A percentile compares a stretch with the other conserved stretches of the same genome.
Evolutionary conservation across 495 filamentous ascomycete species (phyloP).

Genomic region (Aspergillus mulundensis): DNA sequence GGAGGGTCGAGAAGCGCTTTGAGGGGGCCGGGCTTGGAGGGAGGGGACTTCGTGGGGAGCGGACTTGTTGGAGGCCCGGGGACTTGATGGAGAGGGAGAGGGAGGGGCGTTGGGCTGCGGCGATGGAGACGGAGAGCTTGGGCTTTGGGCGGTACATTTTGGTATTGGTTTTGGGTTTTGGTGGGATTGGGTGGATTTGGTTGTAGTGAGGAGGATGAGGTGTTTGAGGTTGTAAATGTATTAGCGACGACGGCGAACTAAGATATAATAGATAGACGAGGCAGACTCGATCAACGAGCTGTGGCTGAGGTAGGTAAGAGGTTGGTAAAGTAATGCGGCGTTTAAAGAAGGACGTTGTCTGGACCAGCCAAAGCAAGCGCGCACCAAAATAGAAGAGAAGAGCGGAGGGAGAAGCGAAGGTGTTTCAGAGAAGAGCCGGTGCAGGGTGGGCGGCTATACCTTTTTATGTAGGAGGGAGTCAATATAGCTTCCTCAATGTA

Average conservation of each 20-base stretch:
- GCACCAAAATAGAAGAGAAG: not conserved
- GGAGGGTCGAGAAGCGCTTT: slow-evolving; percentile 42
- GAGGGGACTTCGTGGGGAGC: slow-evolving; percentile 39
- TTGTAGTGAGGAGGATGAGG: not conserved
- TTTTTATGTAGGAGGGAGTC: not conserved
- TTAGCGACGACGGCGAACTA: not conserved
- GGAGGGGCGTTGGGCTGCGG: slow-evolving; percentile 39
- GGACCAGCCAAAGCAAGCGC: slow-evolving; percentile 16
- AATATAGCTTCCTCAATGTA: not conserved
- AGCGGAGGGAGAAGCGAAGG: slow-evolving; percentile 7
- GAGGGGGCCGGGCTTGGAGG: slow-evolving; percentile 36
- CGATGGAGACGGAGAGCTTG: slow-evolving; percentile 47
- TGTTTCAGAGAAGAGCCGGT: slow-evolving; percentile 10
- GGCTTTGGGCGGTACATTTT: slow-evolving; percentile 28
- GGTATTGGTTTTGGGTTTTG: not conserved
- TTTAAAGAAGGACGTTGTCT: slow-evolving; percentile 9
- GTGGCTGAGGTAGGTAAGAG: not conserved
- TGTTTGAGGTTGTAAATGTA: not conserved
- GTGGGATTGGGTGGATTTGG: not conserved
- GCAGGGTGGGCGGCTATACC: slow-evolving; percentile 12
- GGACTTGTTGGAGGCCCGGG: slow-evolving; percentile 25
- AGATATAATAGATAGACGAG: not conserved
- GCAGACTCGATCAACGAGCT: slow-evolving; percentile 11
- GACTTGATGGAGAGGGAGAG: slow-evolving; percentile 34
- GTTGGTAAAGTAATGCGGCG: slow-evolving; percentile 2